A percentile compares a stretch with the other conserved stretches of the same genome.
phyloP scores from a whole-genome alignment of 2,329 filamentous ascomycete species.

The Fusarium protoensiforme region DNA sequence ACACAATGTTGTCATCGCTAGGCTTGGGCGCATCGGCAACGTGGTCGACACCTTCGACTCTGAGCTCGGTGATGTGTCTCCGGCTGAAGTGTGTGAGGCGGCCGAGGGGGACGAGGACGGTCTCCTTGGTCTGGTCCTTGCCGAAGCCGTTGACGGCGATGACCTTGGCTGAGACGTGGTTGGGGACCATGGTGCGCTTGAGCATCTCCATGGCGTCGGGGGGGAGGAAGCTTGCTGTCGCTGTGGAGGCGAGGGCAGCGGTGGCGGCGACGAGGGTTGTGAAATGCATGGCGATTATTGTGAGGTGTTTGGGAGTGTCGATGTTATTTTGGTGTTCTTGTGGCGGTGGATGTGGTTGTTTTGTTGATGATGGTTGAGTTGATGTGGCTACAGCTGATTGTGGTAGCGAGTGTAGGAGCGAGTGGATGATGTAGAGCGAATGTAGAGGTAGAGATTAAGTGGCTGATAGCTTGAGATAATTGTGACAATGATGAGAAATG shows the following conservation, averaged over 20 bases:
- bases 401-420: not conserved
- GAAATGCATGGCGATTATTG: not conserved
- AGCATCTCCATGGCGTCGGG: not conserved
- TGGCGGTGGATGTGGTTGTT: not conserved
- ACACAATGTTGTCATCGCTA: not conserved
- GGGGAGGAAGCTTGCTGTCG: not conserved
- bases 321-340: not conserved
- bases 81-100: not conserved
- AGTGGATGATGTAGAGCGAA: not conserved
- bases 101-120: not conserved
- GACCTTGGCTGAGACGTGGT: conserved; percentile 1
- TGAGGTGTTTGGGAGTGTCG: not conserved
- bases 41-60: not conserved
- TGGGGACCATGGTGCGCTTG: not conserved
- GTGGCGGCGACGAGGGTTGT: not conserved
- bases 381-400: not conserved
- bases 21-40: not conserved
- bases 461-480: not conserved
- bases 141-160: not conserved
- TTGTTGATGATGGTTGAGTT: not conserved
- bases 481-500: not conserved
- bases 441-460: not conserved
- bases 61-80: not conserved
- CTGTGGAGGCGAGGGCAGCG: not conserved
- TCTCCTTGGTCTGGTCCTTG: not conserved